Percentiles rank a stretch among this genome's conserved stretches.
Conservation (phyloP, 2,329 filamentous ascomycete species). For the Colletotrichum sojae region DNA sequence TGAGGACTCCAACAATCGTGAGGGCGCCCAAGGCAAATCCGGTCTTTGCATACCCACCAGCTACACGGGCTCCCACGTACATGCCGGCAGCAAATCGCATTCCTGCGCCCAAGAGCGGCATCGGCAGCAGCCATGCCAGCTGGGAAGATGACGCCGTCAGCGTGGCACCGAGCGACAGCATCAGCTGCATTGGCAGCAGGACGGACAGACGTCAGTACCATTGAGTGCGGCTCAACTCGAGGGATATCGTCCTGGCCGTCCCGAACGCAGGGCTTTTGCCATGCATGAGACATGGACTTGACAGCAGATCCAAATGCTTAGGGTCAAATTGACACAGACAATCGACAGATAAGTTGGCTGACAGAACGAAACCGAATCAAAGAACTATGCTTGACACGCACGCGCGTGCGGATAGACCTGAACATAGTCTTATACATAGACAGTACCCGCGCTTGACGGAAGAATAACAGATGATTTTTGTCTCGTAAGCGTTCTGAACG, state of each 20-base stretch:
- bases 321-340: not conserved
- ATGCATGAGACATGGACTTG: too few relatives aligned
- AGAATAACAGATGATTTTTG: too few relatives aligned
- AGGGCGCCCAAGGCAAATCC: conserved; percentile 21
- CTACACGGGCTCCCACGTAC: conserved; percentile 46
- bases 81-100: conserved; percentile 51
- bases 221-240: conserved; percentile 33
- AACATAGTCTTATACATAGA: too few relatives aligned
- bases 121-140: conserved; percentile 56
- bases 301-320: too few relatives aligned
- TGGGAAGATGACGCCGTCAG: conserved; percentile 67
- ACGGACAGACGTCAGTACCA: conserved; percentile 48
- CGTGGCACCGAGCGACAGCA: conserved; percentile 73
- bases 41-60: conserved; percentile 36
- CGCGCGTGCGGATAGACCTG: not conserved
- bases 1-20: conserved; percentile 22
- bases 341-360: conserved; percentile 6
- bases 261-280: too few relatives aligned
- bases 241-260: not conserved
- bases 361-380: conserved; percentile 5
- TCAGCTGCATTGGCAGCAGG: conserved; percentile 70
- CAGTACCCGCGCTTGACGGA: too few relatives aligned
- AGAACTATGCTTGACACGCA: not conserved
- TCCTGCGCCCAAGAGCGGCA: conserved; percentile 58
- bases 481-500: too few relatives aligned